Conservation (phyloP, 2,329 filamentous ascomycete genomes). For the Dothideomycetes sp. region DNA sequence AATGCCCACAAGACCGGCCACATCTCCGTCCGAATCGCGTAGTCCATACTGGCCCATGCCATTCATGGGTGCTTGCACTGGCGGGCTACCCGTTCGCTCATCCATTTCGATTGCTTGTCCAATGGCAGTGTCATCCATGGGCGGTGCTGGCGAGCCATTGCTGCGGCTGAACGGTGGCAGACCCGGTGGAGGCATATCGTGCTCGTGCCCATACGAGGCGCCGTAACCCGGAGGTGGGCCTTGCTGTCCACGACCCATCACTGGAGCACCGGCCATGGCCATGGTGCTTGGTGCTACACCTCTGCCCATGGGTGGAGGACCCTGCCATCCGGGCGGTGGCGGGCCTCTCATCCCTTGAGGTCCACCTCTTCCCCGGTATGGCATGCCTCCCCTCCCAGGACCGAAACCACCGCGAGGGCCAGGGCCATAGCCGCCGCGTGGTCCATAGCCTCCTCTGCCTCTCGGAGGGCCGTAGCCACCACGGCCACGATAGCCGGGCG, state of each 20-base stretch:
- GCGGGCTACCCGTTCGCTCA: conserved; percentile 48
- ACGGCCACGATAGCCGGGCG: conserved; percentile 14
- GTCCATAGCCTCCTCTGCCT: conserved; percentile 31
- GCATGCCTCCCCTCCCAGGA: conserved; percentile 7
- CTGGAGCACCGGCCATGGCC: conserved; percentile 19
- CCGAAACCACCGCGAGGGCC: conserved; percentile 34
- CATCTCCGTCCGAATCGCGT: too few relatives aligned
- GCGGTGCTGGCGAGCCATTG: conserved; percentile 8
- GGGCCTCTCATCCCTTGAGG: conserved; percentile 20
- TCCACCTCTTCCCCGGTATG: conserved; percentile 20
- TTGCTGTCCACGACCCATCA: conserved; percentile 31
- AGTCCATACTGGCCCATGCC: too few relatives aligned
- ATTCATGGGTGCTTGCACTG: conserved; percentile 15
- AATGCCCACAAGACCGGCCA: conserved; percentile 61
- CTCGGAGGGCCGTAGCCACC: conserved; percentile 15
- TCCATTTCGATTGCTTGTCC: conserved; percentile 75
- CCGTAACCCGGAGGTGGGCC: conserved; percentile 28
- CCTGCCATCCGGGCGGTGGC: conserved; percentile 18
- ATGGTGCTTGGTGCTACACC: conserved; percentile 17
- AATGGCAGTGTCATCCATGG: conserved; percentile 21
- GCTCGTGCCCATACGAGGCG: conserved; percentile 22
- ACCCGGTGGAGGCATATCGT: conserved; percentile 16
- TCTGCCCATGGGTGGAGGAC: conserved; percentile 27
- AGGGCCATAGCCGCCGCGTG: conserved; percentile 38
- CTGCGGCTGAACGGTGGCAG: conserved; percentile 7